phyloP scores from a whole-genome alignment of 1,284 basidiomycete species.

The Ceratobasidium sp. region DNA sequence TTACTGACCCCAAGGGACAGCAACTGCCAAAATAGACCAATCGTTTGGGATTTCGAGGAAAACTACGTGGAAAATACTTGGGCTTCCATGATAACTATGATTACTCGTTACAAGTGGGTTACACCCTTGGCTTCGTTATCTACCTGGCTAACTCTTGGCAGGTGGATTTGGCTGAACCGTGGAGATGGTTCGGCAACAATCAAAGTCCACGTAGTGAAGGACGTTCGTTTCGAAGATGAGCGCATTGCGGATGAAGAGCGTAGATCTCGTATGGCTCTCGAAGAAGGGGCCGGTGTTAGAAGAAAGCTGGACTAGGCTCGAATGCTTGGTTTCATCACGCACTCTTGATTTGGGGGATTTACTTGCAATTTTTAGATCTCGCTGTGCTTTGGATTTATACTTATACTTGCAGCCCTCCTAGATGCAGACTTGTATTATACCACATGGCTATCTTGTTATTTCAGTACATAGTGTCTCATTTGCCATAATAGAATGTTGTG shows the following conservation, averaged over 20 bases:
- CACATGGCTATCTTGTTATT: background rate
- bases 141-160: background rate
- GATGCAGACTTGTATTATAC: background rate
- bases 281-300: constrained; percentile 7
- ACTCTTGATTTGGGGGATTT: background rate
- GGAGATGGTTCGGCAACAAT: constrained; percentile 43
- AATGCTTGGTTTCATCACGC: background rate
- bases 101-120: constrained; percentile 42
- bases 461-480: background rate
- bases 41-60: constrained; percentile 39
- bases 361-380: background rate
- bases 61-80: constrained; percentile 45
- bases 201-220: constrained; percentile 20
- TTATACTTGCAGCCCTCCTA: background rate
- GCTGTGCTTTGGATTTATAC: background rate
- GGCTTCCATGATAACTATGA: constrained; percentile 41
- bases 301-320: background rate
- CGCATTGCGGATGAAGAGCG: constrained; percentile 40
- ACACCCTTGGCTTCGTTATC: background rate
- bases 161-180: constrained; percentile 48
- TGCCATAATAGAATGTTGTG: background rate
- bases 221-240: constrained; percentile 46
- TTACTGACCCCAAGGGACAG: constrained; percentile 1
- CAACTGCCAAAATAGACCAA: constrained; percentile 31
- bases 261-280: constrained; percentile 10